Percentiles rank a stretch among this genome's conserved stretches.
phyloP scores from a whole-genome alignment of 306 rosid genomes.

The Casuarina equisetifolia region DNA sequence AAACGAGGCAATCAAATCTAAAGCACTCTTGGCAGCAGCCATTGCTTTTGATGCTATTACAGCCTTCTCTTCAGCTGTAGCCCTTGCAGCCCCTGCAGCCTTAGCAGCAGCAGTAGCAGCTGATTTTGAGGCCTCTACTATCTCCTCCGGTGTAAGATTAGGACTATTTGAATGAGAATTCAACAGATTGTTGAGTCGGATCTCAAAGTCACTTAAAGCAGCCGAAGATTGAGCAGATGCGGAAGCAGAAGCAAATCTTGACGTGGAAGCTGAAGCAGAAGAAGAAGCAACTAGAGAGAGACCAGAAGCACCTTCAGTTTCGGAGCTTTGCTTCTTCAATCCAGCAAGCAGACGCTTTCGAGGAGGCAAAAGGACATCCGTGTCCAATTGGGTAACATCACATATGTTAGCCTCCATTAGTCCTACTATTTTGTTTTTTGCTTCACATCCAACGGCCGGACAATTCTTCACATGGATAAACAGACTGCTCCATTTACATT shows the following conservation, averaged over 20 bases:
- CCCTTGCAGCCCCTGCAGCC: slow-evolving; percentile 81
- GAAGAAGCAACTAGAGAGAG: slow-evolving; percentile 61
- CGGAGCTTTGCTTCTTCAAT: slow-evolving; percentile 76
- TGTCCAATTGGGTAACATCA: slow-evolving; percentile 74
- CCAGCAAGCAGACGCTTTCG: slow-evolving; percentile 97
- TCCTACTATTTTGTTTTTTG: slow-evolving; percentile 28
- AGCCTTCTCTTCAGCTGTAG: slow-evolving; percentile 79
- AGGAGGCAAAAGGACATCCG: slow-evolving; percentile 93
- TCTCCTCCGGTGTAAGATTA: slow-evolving; percentile 69
- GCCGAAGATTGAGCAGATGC: slow-evolving; percentile 51
- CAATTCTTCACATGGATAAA: slow-evolving; percentile 36
- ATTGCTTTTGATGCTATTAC: slow-evolving; percentile 82
- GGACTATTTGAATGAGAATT: slow-evolving; percentile 56
- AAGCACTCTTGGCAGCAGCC: slow-evolving; percentile 83
- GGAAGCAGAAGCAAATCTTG: slow-evolving; percentile 33
- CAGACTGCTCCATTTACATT: slow-evolving; percentile 35
- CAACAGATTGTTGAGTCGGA: slow-evolving; percentile 63
- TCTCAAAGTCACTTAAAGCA: slow-evolving; percentile 56
- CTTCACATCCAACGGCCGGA: slow-evolving; percentile 34
- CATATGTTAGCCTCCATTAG: slow-evolving; percentile 74
- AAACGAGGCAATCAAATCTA: slow-evolving; percentile 83
- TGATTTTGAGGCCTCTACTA: slow-evolving; percentile 62
- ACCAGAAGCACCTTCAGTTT: slow-evolving; percentile 48
- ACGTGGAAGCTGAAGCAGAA: slow-evolving; percentile 30
- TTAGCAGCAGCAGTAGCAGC: slow-evolving; percentile 63